Percentiles rank a stretch among this genome's conserved stretches.
These are phyloP conservation scores for Clonostachys rhizophaga DNA, from an alignment of 2,329 filamentous ascomycete species.

Conservation along the genomic window DNA sequence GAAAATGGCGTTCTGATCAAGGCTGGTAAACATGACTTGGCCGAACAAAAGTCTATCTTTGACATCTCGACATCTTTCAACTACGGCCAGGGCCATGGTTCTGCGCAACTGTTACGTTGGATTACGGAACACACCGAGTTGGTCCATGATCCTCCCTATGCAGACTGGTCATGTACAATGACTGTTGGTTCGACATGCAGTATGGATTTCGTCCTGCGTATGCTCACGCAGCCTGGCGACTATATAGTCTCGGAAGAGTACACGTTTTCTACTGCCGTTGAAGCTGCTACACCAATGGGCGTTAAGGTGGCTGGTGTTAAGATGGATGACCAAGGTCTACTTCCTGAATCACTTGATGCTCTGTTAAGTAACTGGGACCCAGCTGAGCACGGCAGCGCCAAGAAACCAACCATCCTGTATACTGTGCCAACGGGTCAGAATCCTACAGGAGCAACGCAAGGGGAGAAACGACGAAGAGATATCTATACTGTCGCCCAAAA, in stretches of 20 bases:
- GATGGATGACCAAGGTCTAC: constrained; percentile 58
- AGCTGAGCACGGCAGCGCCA: constrained; percentile 38
- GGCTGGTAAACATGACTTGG: too few relatives aligned
- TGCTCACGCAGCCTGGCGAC: constrained; percentile 56
- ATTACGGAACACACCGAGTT: constrained; percentile 73
- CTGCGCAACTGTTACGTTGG: constrained; percentile 65
- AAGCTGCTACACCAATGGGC: constrained; percentile 60
- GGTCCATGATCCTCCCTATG: constrained; percentile 66
- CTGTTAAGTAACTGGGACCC: constrained; percentile 61
- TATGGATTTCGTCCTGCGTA: constrained; percentile 60
- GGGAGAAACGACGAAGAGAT: constrained; percentile 54
- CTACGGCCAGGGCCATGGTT: constrained; percentile 65
- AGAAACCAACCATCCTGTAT: constrained; percentile 64
- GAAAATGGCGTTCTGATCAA: too few relatives aligned
- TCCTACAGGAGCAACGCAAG: constrained; percentile 68
- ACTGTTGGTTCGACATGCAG: constrained; percentile 64
- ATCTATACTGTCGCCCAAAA: constrained; percentile 71
- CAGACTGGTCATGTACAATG: constrained; percentile 65
- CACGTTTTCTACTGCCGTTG: constrained; percentile 39
- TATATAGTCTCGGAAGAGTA: constrained; percentile 64
- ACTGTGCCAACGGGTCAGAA: constrained; percentile 72
- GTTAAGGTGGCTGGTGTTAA: constrained; percentile 54
- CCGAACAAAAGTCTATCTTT: too few relatives aligned
- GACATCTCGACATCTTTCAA: constrained; percentile 53
- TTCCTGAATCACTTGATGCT: constrained; percentile 45